Conservation (phyloP, 192 early-diverging fungal genomes). For the Podila clonocystis region DNA sequence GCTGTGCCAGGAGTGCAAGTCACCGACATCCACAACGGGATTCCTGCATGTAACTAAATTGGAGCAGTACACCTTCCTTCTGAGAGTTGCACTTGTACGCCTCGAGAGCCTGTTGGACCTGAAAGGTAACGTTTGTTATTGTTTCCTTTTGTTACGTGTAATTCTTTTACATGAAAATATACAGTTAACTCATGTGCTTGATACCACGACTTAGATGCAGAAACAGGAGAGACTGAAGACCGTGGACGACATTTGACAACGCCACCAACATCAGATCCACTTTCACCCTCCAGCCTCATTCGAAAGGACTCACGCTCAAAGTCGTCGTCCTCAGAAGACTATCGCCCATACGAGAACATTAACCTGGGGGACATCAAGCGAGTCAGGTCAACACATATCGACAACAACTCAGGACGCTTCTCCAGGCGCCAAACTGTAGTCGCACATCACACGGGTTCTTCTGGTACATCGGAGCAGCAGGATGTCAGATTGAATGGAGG, state of each 20-base stretch:
- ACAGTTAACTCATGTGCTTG: not conserved
- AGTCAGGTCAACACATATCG: slow-evolving; percentile 63
- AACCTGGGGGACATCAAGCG: slow-evolving; percentile 63
- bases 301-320: slow-evolving; percentile 58
- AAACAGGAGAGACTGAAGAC: slow-evolving; percentile 5
- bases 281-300: slow-evolving; percentile 15
- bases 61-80: slow-evolving; percentile 89
- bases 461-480: not conserved
- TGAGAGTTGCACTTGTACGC: slow-evolving; percentile 84
- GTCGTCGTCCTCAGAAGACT: slow-evolving; percentile 54
- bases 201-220: slow-evolving; percentile 8
- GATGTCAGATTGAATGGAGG: not conserved
- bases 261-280: not conserved
- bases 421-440: slow-evolving; percentile 62
- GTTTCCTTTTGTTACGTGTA: not conserved
- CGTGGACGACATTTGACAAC: slow-evolving; percentile 29
- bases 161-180: not conserved
- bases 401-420: slow-evolving; percentile 55
- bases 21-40: slow-evolving; percentile 51
- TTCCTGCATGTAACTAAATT: slow-evolving; percentile 86
- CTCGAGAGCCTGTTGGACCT: slow-evolving; percentile 80
- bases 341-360: slow-evolving; percentile 43
- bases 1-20: slow-evolving; percentile 64
- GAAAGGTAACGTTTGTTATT: slow-evolving; percentile 40
- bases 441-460: slow-evolving; percentile 54